Evolutionary conservation across 495 filamentous ascomycete genomes (phyloP).

Genomic region (Trichoderma parareesei): DNA sequence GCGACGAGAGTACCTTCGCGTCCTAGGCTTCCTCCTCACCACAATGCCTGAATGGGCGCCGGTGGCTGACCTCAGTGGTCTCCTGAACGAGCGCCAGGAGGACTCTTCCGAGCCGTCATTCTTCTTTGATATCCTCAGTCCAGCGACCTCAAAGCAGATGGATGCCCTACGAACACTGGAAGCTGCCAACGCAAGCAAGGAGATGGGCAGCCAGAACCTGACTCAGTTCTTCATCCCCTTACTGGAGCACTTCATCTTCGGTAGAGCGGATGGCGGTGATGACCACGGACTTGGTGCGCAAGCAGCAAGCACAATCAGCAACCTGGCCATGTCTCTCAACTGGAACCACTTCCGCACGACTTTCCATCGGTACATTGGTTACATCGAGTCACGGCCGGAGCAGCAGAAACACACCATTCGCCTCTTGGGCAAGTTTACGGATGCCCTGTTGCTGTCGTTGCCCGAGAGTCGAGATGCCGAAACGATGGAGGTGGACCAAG

Average conservation of each 20-base stretch:
- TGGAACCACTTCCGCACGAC: slow-evolving; percentile 88
- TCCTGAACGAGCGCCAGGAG: slow-evolving; percentile 65
- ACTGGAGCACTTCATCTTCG: slow-evolving; percentile 88
- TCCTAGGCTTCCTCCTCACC: slow-evolving; percentile 70
- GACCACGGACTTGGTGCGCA: slow-evolving; percentile 81
- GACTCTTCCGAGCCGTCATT: slow-evolving; percentile 73
- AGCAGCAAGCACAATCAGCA: slow-evolving; percentile 64
- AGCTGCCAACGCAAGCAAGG: slow-evolving; percentile 49
- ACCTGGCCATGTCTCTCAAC: slow-evolving; percentile 65
- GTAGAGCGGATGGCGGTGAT: slow-evolving; percentile 63
- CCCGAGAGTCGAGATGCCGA: slow-evolving; percentile 16
- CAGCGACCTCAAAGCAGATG: slow-evolving; percentile 80
- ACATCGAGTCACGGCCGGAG: slow-evolving; percentile 71
- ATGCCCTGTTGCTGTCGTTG: slow-evolving; percentile 55
- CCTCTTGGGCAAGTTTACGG: slow-evolving; percentile 70
- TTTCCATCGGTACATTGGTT: slow-evolving; percentile 70
- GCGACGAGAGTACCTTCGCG: slow-evolving; percentile 66
- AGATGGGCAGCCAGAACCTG: slow-evolving; percentile 65
- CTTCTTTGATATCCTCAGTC: slow-evolving; percentile 86
- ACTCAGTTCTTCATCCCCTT: slow-evolving; percentile 84
- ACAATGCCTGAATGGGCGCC: slow-evolving; percentile 57
- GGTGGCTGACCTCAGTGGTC: slow-evolving; percentile 63
- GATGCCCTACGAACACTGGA: slow-evolving; percentile 73
- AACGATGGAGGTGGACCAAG: slow-evolving; percentile 33
- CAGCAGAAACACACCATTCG: slow-evolving; percentile 78